Evolutionary conservation across 129 eudicot species (phyloP).

Genomic region (Tagetes patula): DNA sequence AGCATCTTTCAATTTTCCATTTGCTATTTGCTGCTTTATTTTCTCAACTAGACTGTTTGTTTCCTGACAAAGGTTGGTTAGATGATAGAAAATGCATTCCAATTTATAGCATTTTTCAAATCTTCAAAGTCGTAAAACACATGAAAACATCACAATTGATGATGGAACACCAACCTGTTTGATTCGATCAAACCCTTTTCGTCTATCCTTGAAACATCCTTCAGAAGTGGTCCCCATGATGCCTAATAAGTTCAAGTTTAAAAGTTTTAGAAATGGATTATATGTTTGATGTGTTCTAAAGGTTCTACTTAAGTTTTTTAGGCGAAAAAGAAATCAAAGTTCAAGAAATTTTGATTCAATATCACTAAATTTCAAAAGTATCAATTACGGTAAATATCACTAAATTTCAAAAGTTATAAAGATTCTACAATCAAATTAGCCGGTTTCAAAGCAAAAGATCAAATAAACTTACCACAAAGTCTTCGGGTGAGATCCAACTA

Average conservation of each 20-base stretch:
- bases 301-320: not conserved
- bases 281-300: not conserved
- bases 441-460: not conserved
- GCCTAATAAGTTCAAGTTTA: slow-evolving; percentile 33
- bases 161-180: slow-evolving; percentile 48
- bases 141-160: slow-evolving; percentile 8
- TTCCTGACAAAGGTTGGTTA: slow-evolving; percentile 36
- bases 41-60: slow-evolving; percentile 58
- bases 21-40: slow-evolving; percentile 55
- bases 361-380: not conserved
- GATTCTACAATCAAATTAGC: not conserved
- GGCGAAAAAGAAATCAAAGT: not conserved
- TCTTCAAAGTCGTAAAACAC: slow-evolving; percentile 5
- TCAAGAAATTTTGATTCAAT: not conserved
- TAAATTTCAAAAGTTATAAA: too few species aligned
- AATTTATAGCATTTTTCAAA: not conserved
- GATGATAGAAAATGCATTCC: slow-evolving; percentile 14
- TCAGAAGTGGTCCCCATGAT: slow-evolving; percentile 86
- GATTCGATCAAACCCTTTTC: slow-evolving; percentile 52
- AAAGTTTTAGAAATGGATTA: not conserved
- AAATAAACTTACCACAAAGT: slow-evolving; percentile 47
- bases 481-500: slow-evolving; percentile 93
- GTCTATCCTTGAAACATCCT: slow-evolving; percentile 88
- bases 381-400: too few species aligned
- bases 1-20: slow-evolving; percentile 50